These are phyloP conservation scores for Curvularia spicifera DNA, from an alignment of 2,329 filamentous ascomycete genomes.

Conservation along the genomic window DNA sequence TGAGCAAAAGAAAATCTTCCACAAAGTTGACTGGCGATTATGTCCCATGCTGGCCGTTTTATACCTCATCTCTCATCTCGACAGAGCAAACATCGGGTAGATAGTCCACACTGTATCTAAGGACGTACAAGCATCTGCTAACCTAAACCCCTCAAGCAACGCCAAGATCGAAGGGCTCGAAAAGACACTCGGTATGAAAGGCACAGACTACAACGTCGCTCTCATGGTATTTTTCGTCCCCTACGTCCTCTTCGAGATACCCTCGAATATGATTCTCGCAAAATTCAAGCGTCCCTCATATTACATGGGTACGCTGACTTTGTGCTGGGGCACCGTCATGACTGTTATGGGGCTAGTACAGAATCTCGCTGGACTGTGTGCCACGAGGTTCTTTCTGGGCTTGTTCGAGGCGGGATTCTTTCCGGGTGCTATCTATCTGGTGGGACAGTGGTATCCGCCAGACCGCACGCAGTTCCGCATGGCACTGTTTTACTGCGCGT, in stretches of 20 bases:
- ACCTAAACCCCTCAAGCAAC: conserved; percentile 45
- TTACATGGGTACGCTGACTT: conserved; percentile 51
- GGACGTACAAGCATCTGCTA: background rate
- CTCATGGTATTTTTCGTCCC: conserved; percentile 64
- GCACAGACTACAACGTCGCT: conserved; percentile 64
- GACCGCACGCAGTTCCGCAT: conserved; percentile 65
- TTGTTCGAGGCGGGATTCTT: conserved; percentile 48
- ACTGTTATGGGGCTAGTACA: conserved; percentile 59
- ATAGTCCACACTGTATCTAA: background rate
- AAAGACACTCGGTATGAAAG: conserved; percentile 40
- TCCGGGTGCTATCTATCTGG: conserved; percentile 57
- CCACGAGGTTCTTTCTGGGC: conserved; percentile 56
- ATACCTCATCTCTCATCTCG: conserved; percentile 42
- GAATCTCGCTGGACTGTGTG: conserved; percentile 54
- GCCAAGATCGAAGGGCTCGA: conserved; percentile 45
- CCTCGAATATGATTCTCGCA: conserved; percentile 68
- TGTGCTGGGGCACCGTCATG: conserved; percentile 56
- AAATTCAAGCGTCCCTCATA: conserved; percentile 57
- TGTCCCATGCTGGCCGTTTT: conserved; percentile 32
- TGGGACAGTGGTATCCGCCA: conserved; percentile 69
- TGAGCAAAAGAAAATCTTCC: conserved; percentile 32
- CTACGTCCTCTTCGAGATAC: conserved; percentile 57
- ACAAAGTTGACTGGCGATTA: conserved; percentile 33
- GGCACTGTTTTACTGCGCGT: conserved; percentile 65
- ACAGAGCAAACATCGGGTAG: conserved; percentile 46